These are phyloP conservation scores for Strigomonas galati DNA, from an alignment of 208 protist species.

Conservation along the genomic window DNA sequence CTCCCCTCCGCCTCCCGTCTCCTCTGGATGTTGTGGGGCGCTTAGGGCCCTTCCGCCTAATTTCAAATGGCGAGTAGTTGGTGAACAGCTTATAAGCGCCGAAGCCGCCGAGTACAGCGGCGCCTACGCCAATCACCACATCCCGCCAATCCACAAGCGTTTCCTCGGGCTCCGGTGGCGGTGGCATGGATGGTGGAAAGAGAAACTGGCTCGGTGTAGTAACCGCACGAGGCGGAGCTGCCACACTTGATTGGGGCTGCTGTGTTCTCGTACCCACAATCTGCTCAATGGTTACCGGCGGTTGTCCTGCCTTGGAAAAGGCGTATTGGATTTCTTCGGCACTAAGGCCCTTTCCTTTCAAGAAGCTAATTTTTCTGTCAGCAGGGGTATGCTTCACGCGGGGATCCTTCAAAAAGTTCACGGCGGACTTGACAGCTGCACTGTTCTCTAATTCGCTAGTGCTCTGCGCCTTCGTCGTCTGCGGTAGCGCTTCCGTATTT, in stretches of 20 bases:
- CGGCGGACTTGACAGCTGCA: slow-evolving; percentile 33
- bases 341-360: slow-evolving; percentile 69
- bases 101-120: slow-evolving; percentile 41
- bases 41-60: slow-evolving; percentile 62
- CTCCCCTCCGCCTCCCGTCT: not conserved
- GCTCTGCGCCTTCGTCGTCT: slow-evolving; percentile 17
- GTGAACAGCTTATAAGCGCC: slow-evolving; percentile 64
- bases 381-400: slow-evolving; percentile 46
- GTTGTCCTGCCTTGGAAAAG: slow-evolving; percentile 50
- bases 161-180: slow-evolving; percentile 19
- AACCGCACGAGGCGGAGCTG: not conserved
- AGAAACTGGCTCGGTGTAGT: slow-evolving; percentile 25
- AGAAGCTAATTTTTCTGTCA: slow-evolving; percentile 66
- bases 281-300: slow-evolving; percentile 35
- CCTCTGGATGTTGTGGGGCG: not conserved
- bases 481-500: slow-evolving; percentile 12
- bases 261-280: slow-evolving; percentile 29
- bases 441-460: slow-evolving; percentile 21
- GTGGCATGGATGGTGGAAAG: slow-evolving; percentile 36
- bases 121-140: slow-evolving; percentile 70
- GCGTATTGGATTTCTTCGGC: slow-evolving; percentile 60
- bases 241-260: not conserved
- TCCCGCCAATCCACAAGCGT: slow-evolving; percentile 64
- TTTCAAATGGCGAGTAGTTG: slow-evolving; percentile 76
- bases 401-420: slow-evolving; percentile 67